Evolutionary conservation across 345 rosid genomes (phyloP).

Genomic region (Crucihimalaya himalaica): DNA sequence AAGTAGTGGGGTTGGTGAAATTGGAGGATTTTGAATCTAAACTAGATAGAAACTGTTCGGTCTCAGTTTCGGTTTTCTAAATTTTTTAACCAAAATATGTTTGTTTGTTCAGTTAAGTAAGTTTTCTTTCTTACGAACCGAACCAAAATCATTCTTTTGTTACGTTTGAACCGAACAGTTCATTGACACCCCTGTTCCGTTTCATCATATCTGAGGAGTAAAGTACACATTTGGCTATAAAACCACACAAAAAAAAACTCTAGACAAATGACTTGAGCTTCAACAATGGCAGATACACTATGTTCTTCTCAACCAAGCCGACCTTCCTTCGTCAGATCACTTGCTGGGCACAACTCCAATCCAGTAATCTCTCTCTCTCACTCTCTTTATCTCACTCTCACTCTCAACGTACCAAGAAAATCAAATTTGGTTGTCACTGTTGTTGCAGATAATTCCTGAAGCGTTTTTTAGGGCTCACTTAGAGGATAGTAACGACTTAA

Average conservation of each 20-base stretch:
- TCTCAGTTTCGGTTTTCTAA: no score
- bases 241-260: no score
- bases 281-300: not conserved
- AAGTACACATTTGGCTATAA: not conserved
- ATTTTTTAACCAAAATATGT: no score
- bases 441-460: conserved; percentile 18
- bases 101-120: no score
- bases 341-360: not conserved
- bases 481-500: not conserved
- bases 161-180: no score
- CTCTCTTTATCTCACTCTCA: not conserved
- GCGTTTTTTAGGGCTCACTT: not conserved
- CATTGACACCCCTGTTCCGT: no score
- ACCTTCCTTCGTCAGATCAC: not conserved
- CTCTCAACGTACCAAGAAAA: not conserved
- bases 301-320: not conserved
- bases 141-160: no score
- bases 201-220: no score
- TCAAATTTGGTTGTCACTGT: not conserved
- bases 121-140: no score
- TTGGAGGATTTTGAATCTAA: not conserved
- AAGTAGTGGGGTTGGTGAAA: not conserved
- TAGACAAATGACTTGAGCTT: not conserved
- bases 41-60: not conserved
- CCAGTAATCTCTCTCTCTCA: not conserved